phyloP scores from a whole-genome alignment of 129 eudicot species.

The Gnaphalium uliginosum region DNA sequence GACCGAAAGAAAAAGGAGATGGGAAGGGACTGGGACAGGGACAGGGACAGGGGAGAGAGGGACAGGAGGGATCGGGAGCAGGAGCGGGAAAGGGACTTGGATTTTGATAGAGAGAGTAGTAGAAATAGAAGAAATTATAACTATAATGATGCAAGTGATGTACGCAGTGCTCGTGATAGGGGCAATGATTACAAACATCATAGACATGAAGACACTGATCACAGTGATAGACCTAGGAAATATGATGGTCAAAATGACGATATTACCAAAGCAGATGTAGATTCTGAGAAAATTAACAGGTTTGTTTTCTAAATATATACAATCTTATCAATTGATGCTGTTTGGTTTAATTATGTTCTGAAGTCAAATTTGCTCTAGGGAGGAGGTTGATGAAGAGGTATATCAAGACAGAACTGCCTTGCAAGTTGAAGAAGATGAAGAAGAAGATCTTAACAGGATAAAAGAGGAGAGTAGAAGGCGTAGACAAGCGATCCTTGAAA shows the following conservation, averaged over 20 bases:
- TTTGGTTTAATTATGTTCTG: slow-evolving; percentile 14
- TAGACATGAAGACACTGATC: slow-evolving; percentile 49
- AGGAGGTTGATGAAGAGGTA: slow-evolving; percentile 53
- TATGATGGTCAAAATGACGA: slow-evolving; percentile 38
- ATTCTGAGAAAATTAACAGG: slow-evolving; percentile 50
- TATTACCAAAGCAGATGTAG: slow-evolving; percentile 38
- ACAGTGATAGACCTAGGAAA: slow-evolving; percentile 45
- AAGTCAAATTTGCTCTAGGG: slow-evolving; percentile 43
- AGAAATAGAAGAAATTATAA: slow-evolving; percentile 45
- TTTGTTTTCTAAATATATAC: slow-evolving; percentile 16
- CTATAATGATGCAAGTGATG: slow-evolving; percentile 42
- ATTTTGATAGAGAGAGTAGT: slow-evolving; percentile 39
- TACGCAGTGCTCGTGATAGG: slow-evolving; percentile 42
- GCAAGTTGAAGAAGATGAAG: slow-evolving; percentile 78
- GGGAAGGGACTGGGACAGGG: slow-evolving; percentile 41
- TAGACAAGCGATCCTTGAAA: slow-evolving; percentile 88
- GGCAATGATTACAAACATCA: slow-evolving; percentile 43
- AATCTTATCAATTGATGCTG: not conserved
- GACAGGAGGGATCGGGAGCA: slow-evolving; percentile 36
- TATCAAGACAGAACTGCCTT: slow-evolving; percentile 58
- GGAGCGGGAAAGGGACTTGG: slow-evolving; percentile 34
- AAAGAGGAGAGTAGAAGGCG: slow-evolving; percentile 97
- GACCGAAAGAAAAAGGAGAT: slow-evolving; percentile 41
- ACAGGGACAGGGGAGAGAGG: slow-evolving; percentile 28
- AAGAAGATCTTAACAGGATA: slow-evolving; percentile 83